phyloP scores from a whole-genome alignment of 331 rosid genomes.

The Quercus phellos region DNA sequence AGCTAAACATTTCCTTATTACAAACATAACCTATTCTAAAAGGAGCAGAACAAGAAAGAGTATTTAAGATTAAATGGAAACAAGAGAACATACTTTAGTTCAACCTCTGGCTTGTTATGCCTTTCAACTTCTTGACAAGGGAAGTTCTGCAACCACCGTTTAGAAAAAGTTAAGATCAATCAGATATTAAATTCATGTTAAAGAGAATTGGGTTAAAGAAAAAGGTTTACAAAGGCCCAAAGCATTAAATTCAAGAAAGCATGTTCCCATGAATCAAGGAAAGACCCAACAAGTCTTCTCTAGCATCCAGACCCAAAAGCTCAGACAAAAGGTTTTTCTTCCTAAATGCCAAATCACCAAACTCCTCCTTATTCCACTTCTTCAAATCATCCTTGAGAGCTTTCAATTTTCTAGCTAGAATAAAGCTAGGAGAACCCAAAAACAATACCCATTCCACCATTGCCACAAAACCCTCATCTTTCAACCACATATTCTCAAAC shows the following conservation, averaged over 20 bases:
- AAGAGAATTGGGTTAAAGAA: background rate
- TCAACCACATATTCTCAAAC: too few relatives aligned
- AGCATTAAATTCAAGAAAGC: background rate
- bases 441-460: too few relatives aligned
- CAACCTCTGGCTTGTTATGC: slow-evolving; percentile 98
- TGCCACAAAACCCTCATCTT: too few relatives aligned
- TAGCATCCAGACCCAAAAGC: too few relatives aligned
- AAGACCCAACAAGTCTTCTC: too few relatives aligned
- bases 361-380: too few relatives aligned
- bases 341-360: too few relatives aligned
- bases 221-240: background rate
- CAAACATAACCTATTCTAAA: background rate
- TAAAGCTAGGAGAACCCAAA: too few relatives aligned
- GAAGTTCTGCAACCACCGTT: slow-evolving; percentile 55
- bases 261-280: background rate
- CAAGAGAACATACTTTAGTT: slow-evolving; percentile 60
- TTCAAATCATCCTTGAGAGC: too few relatives aligned
- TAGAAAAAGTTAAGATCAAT: background rate
- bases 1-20: background rate
- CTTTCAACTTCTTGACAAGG: slow-evolving; percentile 99
- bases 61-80: slow-evolving; percentile 7
- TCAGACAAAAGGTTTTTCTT: too few relatives aligned
- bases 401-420: too few relatives aligned
- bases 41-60: background rate
- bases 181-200: background rate